Conservation (phyloP, 2,329 filamentous ascomycete species). For the Dothidotthia symphoricarpi region DNA sequence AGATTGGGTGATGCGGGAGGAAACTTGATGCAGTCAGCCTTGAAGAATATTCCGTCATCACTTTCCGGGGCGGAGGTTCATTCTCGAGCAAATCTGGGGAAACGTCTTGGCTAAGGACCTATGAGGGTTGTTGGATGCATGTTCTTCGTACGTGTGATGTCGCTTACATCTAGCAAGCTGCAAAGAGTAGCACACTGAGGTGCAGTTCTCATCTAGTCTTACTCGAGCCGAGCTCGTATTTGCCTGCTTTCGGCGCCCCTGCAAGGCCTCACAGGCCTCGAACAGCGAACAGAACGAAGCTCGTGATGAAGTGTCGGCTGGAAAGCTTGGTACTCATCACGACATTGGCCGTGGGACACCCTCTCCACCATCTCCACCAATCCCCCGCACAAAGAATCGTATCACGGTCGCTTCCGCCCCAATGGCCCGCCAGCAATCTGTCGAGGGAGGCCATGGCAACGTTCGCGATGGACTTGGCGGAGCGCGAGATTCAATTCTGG, state of each 20-base stretch:
- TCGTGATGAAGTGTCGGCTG: conserved; percentile 7
- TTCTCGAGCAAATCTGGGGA: too few species aligned
- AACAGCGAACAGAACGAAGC: conserved; percentile 8
- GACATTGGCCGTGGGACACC: conserved; percentile 6
- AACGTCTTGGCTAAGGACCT: too few species aligned
- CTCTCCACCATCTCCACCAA: conserved; percentile 32
- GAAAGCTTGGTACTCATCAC: conserved; percentile 5
- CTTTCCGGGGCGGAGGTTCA: too few species aligned
- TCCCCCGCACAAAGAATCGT: conserved; percentile 14
- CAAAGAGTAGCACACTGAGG: not conserved
- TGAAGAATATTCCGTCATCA: too few species aligned
- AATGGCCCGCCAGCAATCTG: conserved; percentile 26
- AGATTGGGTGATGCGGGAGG: too few species aligned
- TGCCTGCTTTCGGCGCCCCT: conserved; percentile 6
- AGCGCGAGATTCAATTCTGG: conserved; percentile 9
- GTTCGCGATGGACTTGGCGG: conserved; percentile 19
- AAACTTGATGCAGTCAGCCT: too few species aligned
- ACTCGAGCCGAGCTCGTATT: conserved; percentile 9
- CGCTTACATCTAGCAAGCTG: too few species aligned
- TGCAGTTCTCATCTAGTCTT: conserved; percentile 7
- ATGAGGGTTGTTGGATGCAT: too few species aligned
- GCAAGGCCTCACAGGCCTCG: conserved; percentile 6
- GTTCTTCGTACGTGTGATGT: too few species aligned
- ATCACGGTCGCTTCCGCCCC: conserved; percentile 6
- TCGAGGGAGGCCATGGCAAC: conserved; percentile 9